Evolutionary conservation across 495 filamentous ascomycete species (phyloP), one percentile per base, ranked within the genome.

Genomic region (Elaphomyces granulatus): DNA sequence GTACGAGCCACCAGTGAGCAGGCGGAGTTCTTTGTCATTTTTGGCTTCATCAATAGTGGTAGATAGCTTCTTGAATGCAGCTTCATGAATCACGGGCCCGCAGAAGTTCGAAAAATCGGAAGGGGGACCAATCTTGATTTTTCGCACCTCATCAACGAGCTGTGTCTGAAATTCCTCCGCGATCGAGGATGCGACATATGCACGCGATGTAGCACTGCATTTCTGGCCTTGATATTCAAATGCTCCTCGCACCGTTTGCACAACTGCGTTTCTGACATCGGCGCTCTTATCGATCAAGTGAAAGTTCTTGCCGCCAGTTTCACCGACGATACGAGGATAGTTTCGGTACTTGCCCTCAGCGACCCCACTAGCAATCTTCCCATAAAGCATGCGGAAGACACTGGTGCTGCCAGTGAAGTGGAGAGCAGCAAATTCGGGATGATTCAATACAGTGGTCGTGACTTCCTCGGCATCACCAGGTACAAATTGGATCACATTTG

Each of bases 151-250:
- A 10, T 67, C 58, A 17, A 78, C 70, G 12, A 93, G 55, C 34
- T 66, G 58, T 34, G 62, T 52, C 41, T 72, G 63, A 61, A 88
- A 85, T 37, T 73, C 59, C 8, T 77, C 71, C 60, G 79, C 80
- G 32, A 83, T 56, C 0, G 80, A 84, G 44, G 70, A 60, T 4
- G 83, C 74, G 3, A 90, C 67, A 52, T 90, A 88, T 6, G 71
- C 58, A 20, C 83, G 74, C 26, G 81, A 87, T 6, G 80, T 84
- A 44, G 83, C 83, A 51, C 79, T 84, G 66, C 83, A 90, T 60
- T 90, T 93, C 57, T 93, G 85, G 16, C 85, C 85, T 54, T 87
- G 81, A 53, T 83, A 93, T 60, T 93, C 85, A 51, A 92, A 93
- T 6, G 85, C 79, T 31, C 83, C 85, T 31, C 85, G 80, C 20